Base-by-base conservation (phyloP, 1,139 yeast species). In the Suhomyces anneliseae region DNA sequence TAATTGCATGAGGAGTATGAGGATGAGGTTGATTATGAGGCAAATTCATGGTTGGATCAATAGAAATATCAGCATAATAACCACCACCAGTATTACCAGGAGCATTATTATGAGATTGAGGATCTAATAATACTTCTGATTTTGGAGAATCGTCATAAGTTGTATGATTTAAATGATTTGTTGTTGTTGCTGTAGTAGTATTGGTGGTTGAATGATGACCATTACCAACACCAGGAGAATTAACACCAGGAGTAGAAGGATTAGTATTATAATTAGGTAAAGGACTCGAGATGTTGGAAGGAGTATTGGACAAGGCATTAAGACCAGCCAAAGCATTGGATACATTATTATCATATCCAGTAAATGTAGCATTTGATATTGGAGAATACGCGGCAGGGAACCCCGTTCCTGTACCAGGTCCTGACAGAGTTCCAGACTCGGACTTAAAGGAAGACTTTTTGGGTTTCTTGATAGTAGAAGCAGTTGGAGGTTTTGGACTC, bases 31-130 rank as follows among this genome's bases (percentile, higher is more conserved):
- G 72, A 55, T 73, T 69, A 51, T 74, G 79, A 5, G 79, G 79
- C 44, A 74, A 59, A 54, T 74, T 74, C 78, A 74, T 73, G 31
- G 79, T 74, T 3, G 79, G 79, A 54, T 75, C 79, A 14, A 74
- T 72, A 38, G 72, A 65, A 26, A 74, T 70, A 35, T 75, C 80
- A 8, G 76, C 74, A 53, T 74, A 75, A 56, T 74, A 75, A 3
- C 80, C 79, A n/a, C 79, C 79, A 1, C 71, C 72, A 33, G 66
- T 57, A 27, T 59, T 59, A 8, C 66, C 59, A 2, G 69, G 62
- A 6, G 65, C 61, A 14, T 63, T 61, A 43, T 64, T 59, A 44
- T 69, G 72, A 12, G 68, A 55, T 40, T 65, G 65, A 2, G 76
- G 76, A 47, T 71, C 77, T 36, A 72, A 61, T 8, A 65, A 59